phyloP scores from a whole-genome alignment of 768 basidiomycete genomes.

The Termitomyces sp. region DNA sequence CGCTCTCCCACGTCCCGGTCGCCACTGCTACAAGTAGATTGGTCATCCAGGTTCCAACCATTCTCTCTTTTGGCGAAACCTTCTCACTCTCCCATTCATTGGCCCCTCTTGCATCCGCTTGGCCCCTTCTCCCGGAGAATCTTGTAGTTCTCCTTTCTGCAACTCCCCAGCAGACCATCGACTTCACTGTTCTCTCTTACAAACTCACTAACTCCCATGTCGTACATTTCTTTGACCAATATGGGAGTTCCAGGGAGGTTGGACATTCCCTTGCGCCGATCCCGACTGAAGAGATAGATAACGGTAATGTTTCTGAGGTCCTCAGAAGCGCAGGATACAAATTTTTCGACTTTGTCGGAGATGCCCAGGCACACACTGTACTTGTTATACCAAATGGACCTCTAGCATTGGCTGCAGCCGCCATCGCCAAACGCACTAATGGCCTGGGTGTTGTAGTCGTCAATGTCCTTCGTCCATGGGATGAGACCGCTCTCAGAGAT shows the following conservation, averaged over 20 bases:
- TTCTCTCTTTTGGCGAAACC: constrained; percentile 58
- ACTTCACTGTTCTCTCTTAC: constrained; percentile 78
- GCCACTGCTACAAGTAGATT: constrained; percentile 63
- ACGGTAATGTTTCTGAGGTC: constrained; percentile 39
- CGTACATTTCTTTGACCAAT: constrained; percentile 89
- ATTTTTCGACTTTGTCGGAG: constrained; percentile 77
- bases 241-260: constrained; percentile 73
- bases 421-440: constrained; percentile 35
- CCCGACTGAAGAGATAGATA: constrained; percentile 23
- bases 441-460: constrained; percentile 69
- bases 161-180: constrained; percentile 77
- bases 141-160: constrained; percentile 79
- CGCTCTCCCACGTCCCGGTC: constrained; percentile 67
- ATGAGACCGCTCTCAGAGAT: constrained; percentile 54
- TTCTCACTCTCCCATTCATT: constrained; percentile 78
- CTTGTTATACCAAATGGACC: constrained; percentile 76
- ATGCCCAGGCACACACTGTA: constrained; percentile 55
- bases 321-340: constrained; percentile 58
- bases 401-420: constrained; percentile 60
- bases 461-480: constrained; percentile 84
- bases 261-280: constrained; percentile 48
- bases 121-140: constrained; percentile 58
- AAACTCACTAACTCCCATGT: constrained; percentile 62
- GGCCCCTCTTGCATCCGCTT: constrained; percentile 56
- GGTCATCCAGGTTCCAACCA: constrained; percentile 79